These are phyloP conservation scores for Dittrichia graveolens DNA, from an alignment of 129 eudicot species.

Conservation along the genomic window DNA sequence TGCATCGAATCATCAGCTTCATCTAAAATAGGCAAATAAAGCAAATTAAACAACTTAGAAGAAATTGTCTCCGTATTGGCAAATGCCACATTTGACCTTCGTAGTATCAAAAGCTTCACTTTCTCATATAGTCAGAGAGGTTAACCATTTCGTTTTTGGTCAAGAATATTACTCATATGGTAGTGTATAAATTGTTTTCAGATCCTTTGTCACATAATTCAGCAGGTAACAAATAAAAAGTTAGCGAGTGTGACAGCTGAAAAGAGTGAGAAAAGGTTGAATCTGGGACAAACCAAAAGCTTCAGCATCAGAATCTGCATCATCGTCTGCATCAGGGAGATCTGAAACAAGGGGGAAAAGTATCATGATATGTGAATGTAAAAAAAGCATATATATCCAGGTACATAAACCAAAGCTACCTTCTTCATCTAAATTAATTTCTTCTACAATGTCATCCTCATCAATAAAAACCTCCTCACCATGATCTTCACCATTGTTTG, in stretches of 20 bases:
- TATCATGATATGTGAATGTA: background rate
- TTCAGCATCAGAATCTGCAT: constrained; percentile 65
- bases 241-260: background rate
- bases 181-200: background rate
- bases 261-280: background rate
- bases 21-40: constrained; percentile 44
- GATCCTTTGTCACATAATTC: background rate
- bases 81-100: background rate
- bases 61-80: background rate
- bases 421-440: constrained; percentile 78
- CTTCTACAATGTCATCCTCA: constrained; percentile 70
- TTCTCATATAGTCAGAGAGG: background rate
- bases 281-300: constrained; percentile 35
- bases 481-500: constrained; percentile 50
- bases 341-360: constrained; percentile 50
- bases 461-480: constrained; percentile 64
- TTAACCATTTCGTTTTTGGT: background rate
- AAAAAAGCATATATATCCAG: background rate
- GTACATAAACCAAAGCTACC: constrained; percentile 37
- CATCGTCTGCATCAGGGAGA: constrained; percentile 94
- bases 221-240: background rate
- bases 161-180: constrained; percentile 10
- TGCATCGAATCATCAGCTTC: constrained; percentile 91
- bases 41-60: background rate
- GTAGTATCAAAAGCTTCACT: background rate